Evolutionary conservation across 768 basidiomycete genomes (phyloP).

Genomic region (Xanthoconium stramineum): DNA sequence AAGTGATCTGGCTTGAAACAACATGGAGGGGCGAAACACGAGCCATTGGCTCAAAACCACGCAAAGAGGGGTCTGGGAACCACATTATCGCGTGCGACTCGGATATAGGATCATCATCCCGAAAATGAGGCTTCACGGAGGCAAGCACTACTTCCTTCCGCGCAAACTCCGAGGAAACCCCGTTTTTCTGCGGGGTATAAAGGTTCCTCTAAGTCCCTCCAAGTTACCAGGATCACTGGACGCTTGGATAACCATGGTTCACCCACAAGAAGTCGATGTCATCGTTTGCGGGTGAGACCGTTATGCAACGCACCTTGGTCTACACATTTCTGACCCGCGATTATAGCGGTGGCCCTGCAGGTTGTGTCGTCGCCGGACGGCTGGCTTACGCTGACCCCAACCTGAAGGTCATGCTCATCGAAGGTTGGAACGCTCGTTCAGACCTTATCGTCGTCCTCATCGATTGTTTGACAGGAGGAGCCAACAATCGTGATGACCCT

Average conservation of each 20-base stretch:
- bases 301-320: neutral
- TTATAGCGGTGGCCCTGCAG: conserved; percentile 58
- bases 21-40: no score
- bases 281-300: conserved; percentile 55
- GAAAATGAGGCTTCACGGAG: no score
- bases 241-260: conserved; percentile 34
- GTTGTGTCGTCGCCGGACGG: conserved; percentile 65
- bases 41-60: no score
- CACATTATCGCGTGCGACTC: no score
- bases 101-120: no score
- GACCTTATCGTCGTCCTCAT: neutral
- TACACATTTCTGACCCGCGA: conserved; percentile 3
- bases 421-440: conserved; percentile 39
- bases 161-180: no score
- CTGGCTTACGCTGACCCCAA: conserved; percentile 70
- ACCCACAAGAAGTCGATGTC: conserved; percentile 70
- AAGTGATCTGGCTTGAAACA: no score
- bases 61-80: no score
- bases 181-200: no score
- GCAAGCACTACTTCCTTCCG: no score
- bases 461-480: conserved; percentile 43
- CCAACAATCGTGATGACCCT: conserved; percentile 70
- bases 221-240: neutral
- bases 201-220: no score
- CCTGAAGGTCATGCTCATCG: conserved; percentile 73